Conservation (phyloP, 257 asterid species). For the Oldenlandia corymbosa region DNA sequence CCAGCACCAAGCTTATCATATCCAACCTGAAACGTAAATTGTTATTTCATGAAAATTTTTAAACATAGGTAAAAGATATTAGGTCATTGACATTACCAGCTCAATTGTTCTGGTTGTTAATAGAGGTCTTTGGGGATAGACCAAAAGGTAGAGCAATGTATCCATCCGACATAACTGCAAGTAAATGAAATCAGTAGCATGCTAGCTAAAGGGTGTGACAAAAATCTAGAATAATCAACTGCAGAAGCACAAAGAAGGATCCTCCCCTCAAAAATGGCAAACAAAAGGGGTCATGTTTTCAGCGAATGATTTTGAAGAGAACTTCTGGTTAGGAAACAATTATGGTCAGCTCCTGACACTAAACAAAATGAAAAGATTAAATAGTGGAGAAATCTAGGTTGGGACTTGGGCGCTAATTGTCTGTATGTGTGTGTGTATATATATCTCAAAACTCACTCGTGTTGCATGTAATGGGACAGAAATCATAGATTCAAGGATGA, state of each 20-base stretch:
- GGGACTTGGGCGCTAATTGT: too few species aligned
- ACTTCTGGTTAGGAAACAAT: background rate
- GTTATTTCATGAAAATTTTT: conserved; percentile 11
- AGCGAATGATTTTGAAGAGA: background rate
- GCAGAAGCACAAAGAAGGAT: background rate
- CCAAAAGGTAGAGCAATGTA: conserved; percentile 75
- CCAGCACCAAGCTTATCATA: conserved; percentile 98
- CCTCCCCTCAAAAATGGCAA: background rate
- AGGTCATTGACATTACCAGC: conserved; percentile 56
- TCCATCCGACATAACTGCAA: conserved; percentile 81
- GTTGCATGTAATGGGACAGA: background rate
- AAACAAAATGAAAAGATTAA: background rate
- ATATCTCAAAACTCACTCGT: background rate
- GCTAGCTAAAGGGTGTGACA: background rate
- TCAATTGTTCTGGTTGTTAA: conserved; percentile 88
- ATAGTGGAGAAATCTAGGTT: background rate
- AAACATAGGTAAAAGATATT: conserved; percentile 3
- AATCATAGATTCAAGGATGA: background rate
- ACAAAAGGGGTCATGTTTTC: background rate
- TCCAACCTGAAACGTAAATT: conserved; percentile 41
- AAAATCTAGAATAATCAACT: background rate
- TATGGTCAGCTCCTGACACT: background rate
- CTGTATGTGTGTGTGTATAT: too few species aligned
- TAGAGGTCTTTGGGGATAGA: conserved; percentile 94
- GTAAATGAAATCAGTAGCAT: background rate